Evolutionary conservation across 257 asterid genomes (phyloP).

Genomic region (Datura wrightii): DNA sequence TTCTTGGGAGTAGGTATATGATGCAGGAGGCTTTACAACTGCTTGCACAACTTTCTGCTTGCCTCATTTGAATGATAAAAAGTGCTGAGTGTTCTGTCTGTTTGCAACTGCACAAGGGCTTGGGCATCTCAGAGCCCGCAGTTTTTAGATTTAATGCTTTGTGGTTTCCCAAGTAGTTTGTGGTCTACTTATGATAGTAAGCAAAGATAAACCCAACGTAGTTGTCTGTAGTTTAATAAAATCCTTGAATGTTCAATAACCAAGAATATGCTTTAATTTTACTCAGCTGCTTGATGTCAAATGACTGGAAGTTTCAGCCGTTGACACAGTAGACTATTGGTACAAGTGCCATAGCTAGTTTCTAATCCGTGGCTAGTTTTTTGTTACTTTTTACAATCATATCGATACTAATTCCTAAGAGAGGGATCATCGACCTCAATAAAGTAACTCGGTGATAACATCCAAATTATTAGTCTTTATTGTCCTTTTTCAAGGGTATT

Average conservation of each 20-base stretch:
- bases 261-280: conserved; percentile 21
- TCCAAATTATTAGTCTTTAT: conserved; percentile 13
- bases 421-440: conserved; percentile 3
- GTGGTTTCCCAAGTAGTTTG: background rate
- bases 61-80: background rate
- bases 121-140: conserved; percentile 1
- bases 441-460: background rate
- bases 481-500: conserved; percentile 33
- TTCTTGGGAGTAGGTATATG: background rate
- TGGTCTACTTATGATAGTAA: background rate
- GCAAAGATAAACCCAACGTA: background rate
- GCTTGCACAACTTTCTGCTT: background rate
- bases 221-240: background rate
- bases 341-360: background rate
- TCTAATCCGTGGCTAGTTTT: background rate
- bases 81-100: background rate
- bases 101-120: background rate
- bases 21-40: background rate
- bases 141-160: background rate
- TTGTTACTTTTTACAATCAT: conserved; percentile 34
- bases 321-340: background rate
- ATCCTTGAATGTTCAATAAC: background rate
- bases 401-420: background rate
- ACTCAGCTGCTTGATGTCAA: conserved; percentile 12
- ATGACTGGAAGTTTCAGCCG: background rate